Conservation (phyloP, 768 basidiomycete species). For the Trametes villosa region DNA sequence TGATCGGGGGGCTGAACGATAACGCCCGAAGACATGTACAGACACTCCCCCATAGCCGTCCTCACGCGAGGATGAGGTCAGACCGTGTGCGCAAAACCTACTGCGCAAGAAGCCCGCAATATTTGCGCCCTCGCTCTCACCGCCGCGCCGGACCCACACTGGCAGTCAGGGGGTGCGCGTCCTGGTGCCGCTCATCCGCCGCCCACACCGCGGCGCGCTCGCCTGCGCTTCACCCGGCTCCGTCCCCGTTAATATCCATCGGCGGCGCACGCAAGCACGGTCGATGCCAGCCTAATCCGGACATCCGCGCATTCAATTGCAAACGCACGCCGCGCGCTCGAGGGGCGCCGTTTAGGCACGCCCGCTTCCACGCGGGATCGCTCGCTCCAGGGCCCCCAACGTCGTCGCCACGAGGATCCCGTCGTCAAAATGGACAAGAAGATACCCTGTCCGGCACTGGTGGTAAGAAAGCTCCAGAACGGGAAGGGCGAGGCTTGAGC, state of each 20-base stretch:
- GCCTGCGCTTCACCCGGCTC: not conserved
- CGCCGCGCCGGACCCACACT: not conserved
- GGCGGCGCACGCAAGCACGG: not conserved
- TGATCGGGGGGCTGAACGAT: no score
- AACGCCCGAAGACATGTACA: no score
- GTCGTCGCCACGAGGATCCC: not conserved
- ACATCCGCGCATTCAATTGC: not conserved
- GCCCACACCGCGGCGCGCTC: not conserved
- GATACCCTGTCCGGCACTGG: no score
- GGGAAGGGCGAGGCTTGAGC: no score
- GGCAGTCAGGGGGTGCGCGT: not conserved
- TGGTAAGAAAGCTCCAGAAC: no score
- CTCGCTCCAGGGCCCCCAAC: not conserved
- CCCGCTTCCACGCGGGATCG: slow-evolving; percentile 8
- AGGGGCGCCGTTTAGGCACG: not conserved
- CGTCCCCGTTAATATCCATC: not conserved
- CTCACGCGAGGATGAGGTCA: no score
- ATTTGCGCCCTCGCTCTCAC: not conserved
- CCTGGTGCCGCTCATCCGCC: not conserved
- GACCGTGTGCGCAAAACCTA: no score
- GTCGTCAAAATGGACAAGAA: not conserved
- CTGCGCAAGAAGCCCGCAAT: no score
- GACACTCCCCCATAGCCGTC: no score
- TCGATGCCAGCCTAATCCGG: not conserved
- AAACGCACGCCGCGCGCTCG: no score